These are phyloP conservation scores for Grifola frondosa DNA, from an alignment of 1,284 basidiomycete species.

Conservation along the genomic window DNA sequence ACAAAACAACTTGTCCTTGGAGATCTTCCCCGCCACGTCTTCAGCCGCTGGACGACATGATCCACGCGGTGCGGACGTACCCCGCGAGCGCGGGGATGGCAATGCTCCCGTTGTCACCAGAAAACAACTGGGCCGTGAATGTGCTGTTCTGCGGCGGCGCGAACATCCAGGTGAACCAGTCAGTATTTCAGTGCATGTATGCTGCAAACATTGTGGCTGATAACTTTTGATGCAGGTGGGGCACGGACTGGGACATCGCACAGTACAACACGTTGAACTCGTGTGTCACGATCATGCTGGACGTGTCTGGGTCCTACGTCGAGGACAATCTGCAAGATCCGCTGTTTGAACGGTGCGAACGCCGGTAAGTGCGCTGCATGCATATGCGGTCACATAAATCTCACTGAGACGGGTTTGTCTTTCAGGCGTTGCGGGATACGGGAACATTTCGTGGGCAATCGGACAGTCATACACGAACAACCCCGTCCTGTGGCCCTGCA, in stretches of 20 bases:
- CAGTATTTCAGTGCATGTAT: no score
- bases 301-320: conserved; percentile 47
- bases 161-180: conserved; percentile 59
- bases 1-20: conserved; percentile 70
- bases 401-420: conserved; percentile 46
- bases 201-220: no score
- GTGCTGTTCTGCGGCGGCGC: conserved; percentile 88
- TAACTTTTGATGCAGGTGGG: conserved; percentile 34
- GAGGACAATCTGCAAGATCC: conserved; percentile 73
- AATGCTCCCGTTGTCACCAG: conserved; percentile 86
- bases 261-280: conserved; percentile 50
- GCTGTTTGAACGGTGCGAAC: no score
- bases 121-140: conserved; percentile 85
- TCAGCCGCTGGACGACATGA: conserved; percentile 53
- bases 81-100: conserved; percentile 76
- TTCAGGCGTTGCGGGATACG: conserved; percentile 52
- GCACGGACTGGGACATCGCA: conserved; percentile 48
- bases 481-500: conserved; percentile 49
- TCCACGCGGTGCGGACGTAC: conserved; percentile 67
- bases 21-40: conserved; percentile 69
- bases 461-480: conserved; percentile 56
- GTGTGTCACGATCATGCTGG: conserved; percentile 61
- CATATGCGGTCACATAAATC: no score
- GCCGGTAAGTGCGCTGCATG: no score
- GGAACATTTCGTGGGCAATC: conserved; percentile 48